These are phyloP conservation scores for Penicillium bialowiezense DNA, from an alignment of 495 filamentous ascomycete species.

Conservation along the genomic window DNA sequence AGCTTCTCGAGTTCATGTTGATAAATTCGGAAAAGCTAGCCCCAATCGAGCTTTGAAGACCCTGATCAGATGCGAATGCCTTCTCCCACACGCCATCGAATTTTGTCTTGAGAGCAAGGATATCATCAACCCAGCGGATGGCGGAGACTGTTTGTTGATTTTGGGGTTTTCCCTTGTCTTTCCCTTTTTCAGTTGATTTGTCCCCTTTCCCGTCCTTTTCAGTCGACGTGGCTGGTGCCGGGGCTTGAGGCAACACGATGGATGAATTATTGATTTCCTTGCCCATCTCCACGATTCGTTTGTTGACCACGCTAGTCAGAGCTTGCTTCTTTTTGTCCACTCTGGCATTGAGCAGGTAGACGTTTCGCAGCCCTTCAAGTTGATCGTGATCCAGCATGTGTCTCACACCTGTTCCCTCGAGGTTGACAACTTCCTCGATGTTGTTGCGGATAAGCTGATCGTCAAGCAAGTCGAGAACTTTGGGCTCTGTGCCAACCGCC, in stretches of 20 bases:
- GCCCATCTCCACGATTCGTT: constrained; percentile 76
- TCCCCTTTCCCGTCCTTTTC: constrained; percentile 33
- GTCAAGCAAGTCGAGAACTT: constrained; percentile 77
- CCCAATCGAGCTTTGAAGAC: constrained; percentile 75
- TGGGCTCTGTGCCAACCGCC: constrained; percentile 63
- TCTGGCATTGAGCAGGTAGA: constrained; percentile 73
- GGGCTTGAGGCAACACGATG: constrained; percentile 19
- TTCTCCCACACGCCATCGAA: constrained; percentile 73
- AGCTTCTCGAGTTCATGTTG: constrained; percentile 75
- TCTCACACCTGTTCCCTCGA: constrained; percentile 79
- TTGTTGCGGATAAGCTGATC: constrained; percentile 72
- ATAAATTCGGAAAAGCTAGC: constrained; percentile 88
- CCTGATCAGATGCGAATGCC: constrained; percentile 72
- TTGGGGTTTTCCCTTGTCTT: constrained; percentile 48
- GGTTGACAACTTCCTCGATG: constrained; percentile 74
- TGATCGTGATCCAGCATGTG: constrained; percentile 92
- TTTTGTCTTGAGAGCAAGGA: constrained; percentile 80
- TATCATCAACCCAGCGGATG: constrained; percentile 93
- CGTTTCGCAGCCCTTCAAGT: constrained; percentile 66
- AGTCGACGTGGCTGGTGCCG: constrained; percentile 10
- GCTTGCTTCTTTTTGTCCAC: constrained; percentile 74
- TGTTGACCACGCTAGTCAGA: constrained; percentile 66
- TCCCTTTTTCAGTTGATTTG: constrained; percentile 43
- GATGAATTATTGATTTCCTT: constrained; percentile 74
- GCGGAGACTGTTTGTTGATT: constrained; percentile 74